Base-by-base conservation (phyloP, 2,329 filamentous ascomycete species). In the Aureobasidium sp. region DNA sequence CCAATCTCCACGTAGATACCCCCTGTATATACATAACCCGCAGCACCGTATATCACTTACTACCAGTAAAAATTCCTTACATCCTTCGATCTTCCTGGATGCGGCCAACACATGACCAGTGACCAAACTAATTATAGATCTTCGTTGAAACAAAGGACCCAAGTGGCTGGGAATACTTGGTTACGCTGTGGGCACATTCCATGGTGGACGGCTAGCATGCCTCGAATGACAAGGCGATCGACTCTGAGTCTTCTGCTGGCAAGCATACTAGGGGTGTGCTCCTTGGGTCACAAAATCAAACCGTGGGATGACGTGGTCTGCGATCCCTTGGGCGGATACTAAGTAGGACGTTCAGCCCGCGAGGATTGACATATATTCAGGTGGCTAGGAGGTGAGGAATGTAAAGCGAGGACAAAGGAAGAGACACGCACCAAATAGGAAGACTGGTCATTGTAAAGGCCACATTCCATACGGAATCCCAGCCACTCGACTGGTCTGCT, bases 391-490 rank as follows among this genome's bases (percentile, higher is more conserved):
- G 20, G 6, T 24, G 20, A 52, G 50, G 50, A 39, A 52, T 52
- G 50, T 39, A 39, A 36, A 12, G n/a, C 27, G 17, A 50, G 48
- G 36, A 52, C 50, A 52, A 52, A 52, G 50, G 9, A 52, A 15
- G 15, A 20, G 34, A 52, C 10, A 27, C 7, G 50, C 10, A 52
- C 51, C 24, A 43, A 41, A 29, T 17, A 55, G 37, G 36, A 43
- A 55, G 26, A 39, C 36, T 53, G 36, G 36, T 46, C 26, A 48
- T 59, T 60, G 56, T 61, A 34, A 61, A 46, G 15, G n/a, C 27
- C 13, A n/a, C 62, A 63, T 63, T 63, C 56, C 62, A 53, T 59
- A 39, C 36, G n/a, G 12, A 26, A 27, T 27, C 27, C 52, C 41
- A 55, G 56, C 62, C 56, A 61, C 62, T 32, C 29, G 46, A 51